Conservation (phyloP, 2,329 filamentous ascomycete genomes). For the Allantophomopsis lycopodina region DNA sequence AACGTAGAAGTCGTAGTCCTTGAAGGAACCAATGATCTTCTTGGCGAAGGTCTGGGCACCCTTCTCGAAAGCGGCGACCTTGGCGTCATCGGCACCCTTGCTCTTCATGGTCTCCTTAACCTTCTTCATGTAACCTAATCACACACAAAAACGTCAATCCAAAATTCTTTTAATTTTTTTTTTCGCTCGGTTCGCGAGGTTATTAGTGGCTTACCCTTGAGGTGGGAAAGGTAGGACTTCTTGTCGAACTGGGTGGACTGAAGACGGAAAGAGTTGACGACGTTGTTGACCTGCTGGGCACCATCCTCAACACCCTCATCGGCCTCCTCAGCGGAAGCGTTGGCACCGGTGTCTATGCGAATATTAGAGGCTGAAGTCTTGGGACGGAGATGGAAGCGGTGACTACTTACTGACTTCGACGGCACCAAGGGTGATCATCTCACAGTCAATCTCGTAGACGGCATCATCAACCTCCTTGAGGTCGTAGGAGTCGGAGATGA, state of each 20-base stretch:
- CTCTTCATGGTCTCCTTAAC: constrained; percentile 60
- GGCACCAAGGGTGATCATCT: constrained; percentile 70
- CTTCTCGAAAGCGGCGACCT: constrained; percentile 67
- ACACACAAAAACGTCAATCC: background rate
- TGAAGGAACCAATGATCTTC: constrained; percentile 70
- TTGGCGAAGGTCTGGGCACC: constrained; percentile 65
- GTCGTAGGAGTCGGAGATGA: constrained; percentile 90
- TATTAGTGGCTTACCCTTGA: constrained; percentile 56
- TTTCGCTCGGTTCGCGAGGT: constrained; percentile 1
- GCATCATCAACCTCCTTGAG: constrained; percentile 67
- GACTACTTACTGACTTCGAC: constrained; percentile 50
- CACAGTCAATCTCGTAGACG: constrained; percentile 84
- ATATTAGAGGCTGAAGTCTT: background rate
- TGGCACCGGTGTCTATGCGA: constrained; percentile 70
- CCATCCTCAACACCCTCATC: constrained; percentile 62
- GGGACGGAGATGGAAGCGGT: background rate
- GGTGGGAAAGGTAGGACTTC: constrained; percentile 69
- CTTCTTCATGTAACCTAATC: constrained; percentile 76
- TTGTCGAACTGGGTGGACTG: constrained; percentile 71
- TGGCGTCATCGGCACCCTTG: constrained; percentile 45
- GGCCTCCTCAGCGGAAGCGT: constrained; percentile 87
- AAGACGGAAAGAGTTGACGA: constrained; percentile 85
- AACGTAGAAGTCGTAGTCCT: constrained; percentile 91
- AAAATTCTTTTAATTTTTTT: background rate
- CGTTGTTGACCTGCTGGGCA: constrained; percentile 72